Base-by-base conservation (phyloP, 495 filamentous ascomycete genomes). In the Podospora fimiseda region DNA sequence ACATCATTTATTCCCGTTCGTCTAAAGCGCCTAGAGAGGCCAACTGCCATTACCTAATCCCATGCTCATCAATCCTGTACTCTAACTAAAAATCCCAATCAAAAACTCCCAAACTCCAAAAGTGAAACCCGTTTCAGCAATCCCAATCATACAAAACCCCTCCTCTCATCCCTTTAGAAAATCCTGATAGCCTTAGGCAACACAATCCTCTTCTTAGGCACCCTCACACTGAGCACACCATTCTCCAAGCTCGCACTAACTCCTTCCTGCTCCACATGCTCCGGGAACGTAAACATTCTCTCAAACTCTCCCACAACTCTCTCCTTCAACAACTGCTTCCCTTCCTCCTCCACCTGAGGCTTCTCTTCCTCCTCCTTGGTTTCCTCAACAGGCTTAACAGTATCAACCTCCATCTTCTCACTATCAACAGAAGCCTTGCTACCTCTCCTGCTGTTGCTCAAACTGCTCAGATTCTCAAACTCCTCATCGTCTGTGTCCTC, bases 291-390 rank as follows among this genome's bases (percentile, higher is more conserved):
- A 75, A 96, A 96, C 21, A 73, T 75, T 49, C 90, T 81, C 33
- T 80, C 74, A 76, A 96, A 97, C 48, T 86, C 76, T 57, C 91
- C 92, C 48, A 89, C 72, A 7, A 74, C 81, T 58, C 91, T 86
- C 77, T 97, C 92, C 21, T 77, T 77, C 40, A 86, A 77, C 89
- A 88, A 93, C 74, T 84, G 95, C 66, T 81, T 83, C 7, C 44
- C 36, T 60, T 71, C 44, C 59, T 70, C 56, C 48, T 69, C 46
- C 54, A 41, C 24, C 6, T 47, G 24, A 50, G 48, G 30, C 11
- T 11, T 9, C 9, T 18, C 42, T 14, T 47, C n/a, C 2, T 30
- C 37, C 41, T 43, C 53, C 27, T 33, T n/a, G n/a, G n/a, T n/a
- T n/a, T n/a, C n/a, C n/a, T n/a, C n/a, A n/a, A n/a, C n/a, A 11